These are phyloP conservation scores for Periconia macrospinosa DNA, from an alignment of 2,329 filamentous ascomycete species.

Conservation along the genomic window DNA sequence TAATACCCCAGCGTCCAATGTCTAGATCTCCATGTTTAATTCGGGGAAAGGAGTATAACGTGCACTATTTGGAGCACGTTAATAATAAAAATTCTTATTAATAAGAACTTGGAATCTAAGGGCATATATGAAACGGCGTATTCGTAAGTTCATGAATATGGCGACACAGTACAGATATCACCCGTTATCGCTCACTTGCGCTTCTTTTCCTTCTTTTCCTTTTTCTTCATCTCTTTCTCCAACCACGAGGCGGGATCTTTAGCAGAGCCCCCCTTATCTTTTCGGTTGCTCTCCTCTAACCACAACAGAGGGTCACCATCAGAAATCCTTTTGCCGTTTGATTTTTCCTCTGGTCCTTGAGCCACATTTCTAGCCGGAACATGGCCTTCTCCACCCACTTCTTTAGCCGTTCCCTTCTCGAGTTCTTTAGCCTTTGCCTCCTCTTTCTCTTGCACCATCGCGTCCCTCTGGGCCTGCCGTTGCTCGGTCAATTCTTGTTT, in stretches of 20 bases:
- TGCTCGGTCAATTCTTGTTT: constrained; percentile 24
- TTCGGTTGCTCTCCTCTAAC: background rate
- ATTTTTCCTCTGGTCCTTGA: background rate
- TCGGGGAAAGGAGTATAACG: too few species aligned
- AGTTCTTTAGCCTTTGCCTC: background rate
- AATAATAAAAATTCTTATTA: too few species aligned
- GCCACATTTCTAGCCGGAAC: background rate
- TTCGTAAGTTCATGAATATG: too few species aligned
- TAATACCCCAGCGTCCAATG: too few species aligned
- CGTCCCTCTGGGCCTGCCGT: constrained; percentile 14
- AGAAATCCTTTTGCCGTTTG: background rate
- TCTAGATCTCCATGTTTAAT: too few species aligned
- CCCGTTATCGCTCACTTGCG: background rate
- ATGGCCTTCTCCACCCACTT: background rate
- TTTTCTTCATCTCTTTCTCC: constrained; percentile 9
- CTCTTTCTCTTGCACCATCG: constrained; percentile 13
- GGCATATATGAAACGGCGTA: too few species aligned
- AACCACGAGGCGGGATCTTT: constrained; percentile 1
- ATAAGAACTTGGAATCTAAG: too few species aligned
- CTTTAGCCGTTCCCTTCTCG: background rate
- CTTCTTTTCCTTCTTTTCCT: constrained; percentile 10
- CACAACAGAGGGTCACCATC: background rate
- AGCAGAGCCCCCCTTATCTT: background rate
- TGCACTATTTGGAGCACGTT: too few species aligned
- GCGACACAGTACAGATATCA: too few species aligned